These are phyloP conservation scores for Populus tremula DNA, from an alignment of 345 rosid species.

Conservation along the genomic window DNA sequence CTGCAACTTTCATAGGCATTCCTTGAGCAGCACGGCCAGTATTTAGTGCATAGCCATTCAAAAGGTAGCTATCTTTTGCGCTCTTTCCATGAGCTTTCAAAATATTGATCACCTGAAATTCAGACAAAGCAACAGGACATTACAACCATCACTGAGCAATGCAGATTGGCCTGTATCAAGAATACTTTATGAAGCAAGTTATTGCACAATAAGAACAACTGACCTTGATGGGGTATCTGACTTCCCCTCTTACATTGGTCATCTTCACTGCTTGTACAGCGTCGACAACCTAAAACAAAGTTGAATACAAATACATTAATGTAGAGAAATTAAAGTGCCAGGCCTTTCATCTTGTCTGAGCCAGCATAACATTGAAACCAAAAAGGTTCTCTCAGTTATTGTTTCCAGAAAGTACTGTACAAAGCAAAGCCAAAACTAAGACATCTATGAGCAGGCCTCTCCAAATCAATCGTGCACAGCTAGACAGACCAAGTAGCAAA, in stretches of 20 bases:
- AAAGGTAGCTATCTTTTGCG: conserved; percentile 81
- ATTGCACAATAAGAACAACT: conserved; percentile 5
- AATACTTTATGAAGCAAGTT: neutral
- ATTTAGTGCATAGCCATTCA: conserved; percentile 90
- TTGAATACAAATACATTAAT: neutral
- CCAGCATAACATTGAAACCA: neutral
- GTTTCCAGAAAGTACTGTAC: neutral
- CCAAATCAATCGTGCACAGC: neutral
- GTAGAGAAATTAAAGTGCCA: neutral
- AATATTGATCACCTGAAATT: conserved; percentile 69
- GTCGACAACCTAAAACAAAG: conserved; percentile 62
- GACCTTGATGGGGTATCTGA: conserved; percentile 94
- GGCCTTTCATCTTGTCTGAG: neutral
- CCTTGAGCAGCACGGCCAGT: conserved; percentile 99
- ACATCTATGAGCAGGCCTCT: neutral
- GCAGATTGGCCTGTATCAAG: neutral
- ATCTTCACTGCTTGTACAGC: conserved; percentile 83
- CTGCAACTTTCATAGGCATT: conserved; percentile 84
- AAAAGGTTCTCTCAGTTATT: neutral
- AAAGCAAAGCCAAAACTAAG: neutral
- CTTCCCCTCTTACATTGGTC: conserved; percentile 86
- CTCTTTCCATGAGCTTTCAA: conserved; percentile 96
- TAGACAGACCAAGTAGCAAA: neutral
- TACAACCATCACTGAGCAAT: neutral
- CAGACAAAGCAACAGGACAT: conserved; percentile 4